phyloP scores from a whole-genome alignment of 345 rosid genomes.

The Eucalyptus regnans region DNA sequence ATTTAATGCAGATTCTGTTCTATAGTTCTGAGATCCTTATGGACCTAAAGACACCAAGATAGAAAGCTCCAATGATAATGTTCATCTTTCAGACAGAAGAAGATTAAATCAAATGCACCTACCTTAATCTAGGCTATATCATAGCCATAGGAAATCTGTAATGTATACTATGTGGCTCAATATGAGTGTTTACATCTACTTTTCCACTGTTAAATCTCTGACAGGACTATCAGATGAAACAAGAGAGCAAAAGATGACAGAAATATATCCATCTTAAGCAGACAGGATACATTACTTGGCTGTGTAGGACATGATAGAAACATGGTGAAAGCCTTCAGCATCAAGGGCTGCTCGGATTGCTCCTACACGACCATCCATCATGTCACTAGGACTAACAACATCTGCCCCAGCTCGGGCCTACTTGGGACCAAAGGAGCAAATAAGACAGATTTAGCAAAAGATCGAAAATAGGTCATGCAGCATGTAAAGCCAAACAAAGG shows the following conservation, averaged over 20 bases:
- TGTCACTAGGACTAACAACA: slow-evolving; percentile 98
- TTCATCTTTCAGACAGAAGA: background rate
- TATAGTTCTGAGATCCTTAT: background rate
- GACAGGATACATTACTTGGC: slow-evolving; percentile 47
- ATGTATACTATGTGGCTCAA: background rate
- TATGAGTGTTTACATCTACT: background rate
- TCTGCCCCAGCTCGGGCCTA: slow-evolving; percentile 93
- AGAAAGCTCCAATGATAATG: background rate
- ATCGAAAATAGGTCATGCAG: background rate
- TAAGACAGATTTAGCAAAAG: background rate
- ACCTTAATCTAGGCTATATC: background rate
- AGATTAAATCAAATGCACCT: background rate
- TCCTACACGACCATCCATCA: slow-evolving; percentile 96
- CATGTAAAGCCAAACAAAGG: background rate
- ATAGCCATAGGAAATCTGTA: background rate
- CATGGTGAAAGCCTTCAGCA: slow-evolving; percentile 84
- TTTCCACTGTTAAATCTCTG: background rate
- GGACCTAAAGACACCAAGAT: background rate
- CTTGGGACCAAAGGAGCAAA: background rate
- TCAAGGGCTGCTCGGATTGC: slow-evolving; percentile 88
- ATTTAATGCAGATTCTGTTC: background rate
- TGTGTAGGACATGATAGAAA: slow-evolving; percentile 95
- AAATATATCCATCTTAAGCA: background rate
- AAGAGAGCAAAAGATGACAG: background rate
- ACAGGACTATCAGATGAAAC: background rate